A percentile compares a stretch with the other conserved stretches of the same genome.
Evolutionary conservation across 2,329 filamentous ascomycete genomes (phyloP).

Genomic region (Tolypocladium tropicale): DNA sequence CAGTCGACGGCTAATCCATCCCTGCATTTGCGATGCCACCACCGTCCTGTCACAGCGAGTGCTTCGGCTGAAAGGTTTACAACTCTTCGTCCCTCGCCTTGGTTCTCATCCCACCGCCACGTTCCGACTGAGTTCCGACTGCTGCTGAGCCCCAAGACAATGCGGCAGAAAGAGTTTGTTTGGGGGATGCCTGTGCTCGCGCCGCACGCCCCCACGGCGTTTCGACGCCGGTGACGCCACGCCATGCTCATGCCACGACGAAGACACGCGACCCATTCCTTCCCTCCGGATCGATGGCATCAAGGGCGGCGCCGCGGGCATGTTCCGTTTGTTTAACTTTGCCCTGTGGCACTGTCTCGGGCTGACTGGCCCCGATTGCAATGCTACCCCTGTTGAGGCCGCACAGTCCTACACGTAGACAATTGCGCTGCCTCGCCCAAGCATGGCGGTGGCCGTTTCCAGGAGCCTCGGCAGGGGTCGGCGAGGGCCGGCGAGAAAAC

Average conservation of each 20-base stretch:
- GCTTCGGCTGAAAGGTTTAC: neutral
- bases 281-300: neutral
- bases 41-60: neutral
- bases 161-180: neutral
- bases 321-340: conserved; percentile 5
- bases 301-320: neutral
- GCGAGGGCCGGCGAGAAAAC: neutral
- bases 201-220: neutral
- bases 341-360: conserved; percentile 6
- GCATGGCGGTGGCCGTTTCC: neutral
- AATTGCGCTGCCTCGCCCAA: neutral
- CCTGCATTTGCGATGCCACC: neutral
- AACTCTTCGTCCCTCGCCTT: neutral
- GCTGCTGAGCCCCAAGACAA: neutral
- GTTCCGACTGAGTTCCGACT: neutral
- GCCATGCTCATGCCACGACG: conserved; percentile 1
- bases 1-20: neutral
- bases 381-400: neutral
- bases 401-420: neutral
- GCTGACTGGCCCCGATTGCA: conserved; percentile 1
- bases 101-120: neutral
- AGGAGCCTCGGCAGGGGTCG: neutral
- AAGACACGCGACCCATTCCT: neutral
- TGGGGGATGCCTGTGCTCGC: neutral
- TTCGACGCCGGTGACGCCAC: neutral